Conservation (phyloP, 2,329 filamentous ascomycete genomes). For the Aspergillus hortae region DNA sequence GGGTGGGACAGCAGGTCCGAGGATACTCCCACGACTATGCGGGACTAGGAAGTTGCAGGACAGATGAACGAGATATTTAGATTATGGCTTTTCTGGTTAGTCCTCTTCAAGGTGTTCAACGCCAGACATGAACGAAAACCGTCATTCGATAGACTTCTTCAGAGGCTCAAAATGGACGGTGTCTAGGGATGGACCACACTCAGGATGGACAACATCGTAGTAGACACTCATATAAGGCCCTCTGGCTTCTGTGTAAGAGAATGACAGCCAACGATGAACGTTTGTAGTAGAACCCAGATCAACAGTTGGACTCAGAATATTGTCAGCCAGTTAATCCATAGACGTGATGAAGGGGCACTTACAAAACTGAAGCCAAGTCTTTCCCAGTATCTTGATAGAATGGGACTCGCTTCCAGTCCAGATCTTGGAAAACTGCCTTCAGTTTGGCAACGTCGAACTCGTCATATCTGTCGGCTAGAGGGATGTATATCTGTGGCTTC, state of each 20-base stretch:
- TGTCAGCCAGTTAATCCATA: neutral
- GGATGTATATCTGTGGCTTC: neutral
- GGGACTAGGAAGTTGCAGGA: too few species aligned
- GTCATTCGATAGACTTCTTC: too few species aligned
- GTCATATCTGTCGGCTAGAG: neutral
- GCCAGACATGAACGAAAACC: too few species aligned
- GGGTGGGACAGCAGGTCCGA: too few species aligned
- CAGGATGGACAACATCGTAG: neutral
- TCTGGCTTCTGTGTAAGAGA: neutral
- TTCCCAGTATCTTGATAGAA: neutral
- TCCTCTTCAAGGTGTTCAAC: too few species aligned
- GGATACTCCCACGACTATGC: too few species aligned
- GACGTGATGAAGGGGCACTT: neutral
- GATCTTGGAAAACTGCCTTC: neutral
- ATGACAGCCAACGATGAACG: neutral
- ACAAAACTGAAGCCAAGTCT: neutral
- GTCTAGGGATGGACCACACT: too few species aligned
- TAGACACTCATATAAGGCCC: neutral
- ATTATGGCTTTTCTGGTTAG: too few species aligned
- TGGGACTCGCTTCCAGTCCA: neutral
- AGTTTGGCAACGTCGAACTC: neutral
- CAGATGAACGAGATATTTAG: too few species aligned
- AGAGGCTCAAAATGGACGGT: too few species aligned
- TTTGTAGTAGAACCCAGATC: neutral
- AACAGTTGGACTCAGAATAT: neutral